These are phyloP conservation scores for Chrysanthemum seticuspe DNA, from an alignment of 129 eudicot species.

Conservation along the genomic window DNA sequence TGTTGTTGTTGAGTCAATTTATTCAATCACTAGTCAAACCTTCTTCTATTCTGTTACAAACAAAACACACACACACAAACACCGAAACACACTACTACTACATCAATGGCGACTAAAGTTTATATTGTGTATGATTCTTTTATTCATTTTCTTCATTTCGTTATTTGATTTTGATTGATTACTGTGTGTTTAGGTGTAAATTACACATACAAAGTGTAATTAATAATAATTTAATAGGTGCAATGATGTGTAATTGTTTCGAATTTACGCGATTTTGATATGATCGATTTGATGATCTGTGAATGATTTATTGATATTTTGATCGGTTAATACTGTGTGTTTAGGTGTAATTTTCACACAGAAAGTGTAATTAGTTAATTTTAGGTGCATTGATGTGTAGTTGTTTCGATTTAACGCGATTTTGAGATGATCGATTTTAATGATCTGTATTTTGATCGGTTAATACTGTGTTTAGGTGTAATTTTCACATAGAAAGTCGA, in stretches of 20 bases:
- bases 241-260: too few relatives aligned
- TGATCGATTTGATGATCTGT: background rate
- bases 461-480: background rate
- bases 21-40: constrained; percentile 32
- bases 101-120: constrained; percentile 43
- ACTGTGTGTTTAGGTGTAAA: too few relatives aligned
- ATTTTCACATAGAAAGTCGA: background rate
- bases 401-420: too few relatives aligned
- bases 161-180: background rate
- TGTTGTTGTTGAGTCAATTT: constrained; percentile 31
- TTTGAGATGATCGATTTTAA: too few relatives aligned
- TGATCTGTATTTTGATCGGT: constrained; percentile 5
- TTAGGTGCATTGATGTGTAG: too few relatives aligned
- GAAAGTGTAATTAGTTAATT: background rate
- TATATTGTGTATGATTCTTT: constrained; percentile 32
- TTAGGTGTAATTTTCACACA: background rate
- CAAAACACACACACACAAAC: background rate
- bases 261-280: background rate
- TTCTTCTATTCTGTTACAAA: background rate
- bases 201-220: too few relatives aligned
- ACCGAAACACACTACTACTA: background rate
- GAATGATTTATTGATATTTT: background rate
- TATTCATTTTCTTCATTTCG: background rate
- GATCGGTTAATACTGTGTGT: constrained; percentile 14
- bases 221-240: background rate